Conservation (phyloP, 2,329 filamentous ascomycete species). For the Chaetomium strumarium region DNA sequence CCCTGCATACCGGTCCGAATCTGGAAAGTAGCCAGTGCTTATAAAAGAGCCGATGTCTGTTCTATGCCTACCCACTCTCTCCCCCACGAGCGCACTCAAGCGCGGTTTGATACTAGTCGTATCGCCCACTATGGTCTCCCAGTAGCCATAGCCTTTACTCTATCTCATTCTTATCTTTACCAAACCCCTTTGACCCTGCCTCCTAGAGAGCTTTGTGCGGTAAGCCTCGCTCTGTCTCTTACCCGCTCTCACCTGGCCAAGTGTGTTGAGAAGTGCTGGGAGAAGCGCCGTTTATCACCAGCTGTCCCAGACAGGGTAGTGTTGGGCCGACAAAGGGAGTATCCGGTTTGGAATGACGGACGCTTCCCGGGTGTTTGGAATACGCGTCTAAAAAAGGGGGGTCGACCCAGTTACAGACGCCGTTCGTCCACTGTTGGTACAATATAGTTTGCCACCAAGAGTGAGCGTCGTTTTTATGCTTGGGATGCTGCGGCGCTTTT, state of each 20-base stretch:
- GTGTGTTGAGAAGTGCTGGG: background rate
- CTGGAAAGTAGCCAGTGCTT: slow-evolving; percentile 14
- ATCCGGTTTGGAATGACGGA: too few relatives aligned
- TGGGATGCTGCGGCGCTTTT: slow-evolving; percentile 11
- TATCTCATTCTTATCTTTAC: background rate
- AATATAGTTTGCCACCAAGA: slow-evolving; percentile 12
- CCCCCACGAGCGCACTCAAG: slow-evolving; percentile 8
- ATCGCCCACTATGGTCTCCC: slow-evolving; percentile 20
- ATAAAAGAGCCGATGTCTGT: slow-evolving; percentile 21
- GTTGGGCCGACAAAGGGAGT: too few relatives aligned
- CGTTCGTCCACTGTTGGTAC: too few relatives aligned
- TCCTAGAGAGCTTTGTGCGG: background rate
- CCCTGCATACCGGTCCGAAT: slow-evolving; percentile 21
- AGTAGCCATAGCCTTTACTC: slow-evolving; percentile 9
- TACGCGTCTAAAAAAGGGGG: background rate
- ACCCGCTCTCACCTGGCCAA: background rate
- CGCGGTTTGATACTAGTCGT: slow-evolving; percentile 1
- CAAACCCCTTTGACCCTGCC: background rate
- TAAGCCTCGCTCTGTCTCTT: background rate
- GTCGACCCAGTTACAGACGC: slow-evolving; percentile 9
- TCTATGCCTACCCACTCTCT: background rate
- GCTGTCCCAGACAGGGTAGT: too few relatives aligned
- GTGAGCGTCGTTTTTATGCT: slow-evolving; percentile 2
- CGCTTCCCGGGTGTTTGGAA: too few relatives aligned
- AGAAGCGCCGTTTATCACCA: too few relatives aligned